Conservation (phyloP, 257 asterid genomes). For the Oldenlandia corymbosa region DNA sequence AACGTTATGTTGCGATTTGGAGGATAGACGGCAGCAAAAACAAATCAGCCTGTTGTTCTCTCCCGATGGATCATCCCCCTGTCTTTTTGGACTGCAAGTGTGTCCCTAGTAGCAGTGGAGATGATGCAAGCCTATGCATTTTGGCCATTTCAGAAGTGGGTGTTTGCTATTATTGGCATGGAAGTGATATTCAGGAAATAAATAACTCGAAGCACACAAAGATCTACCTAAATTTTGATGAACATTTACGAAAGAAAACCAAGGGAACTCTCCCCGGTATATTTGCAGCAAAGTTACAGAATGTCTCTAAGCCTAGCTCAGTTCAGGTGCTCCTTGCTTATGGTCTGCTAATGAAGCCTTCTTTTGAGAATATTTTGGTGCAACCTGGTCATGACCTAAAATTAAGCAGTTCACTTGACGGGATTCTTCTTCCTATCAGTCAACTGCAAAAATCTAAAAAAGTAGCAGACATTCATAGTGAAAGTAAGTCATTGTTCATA, state of each 20-base stretch:
- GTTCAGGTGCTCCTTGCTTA: conserved; percentile 66
- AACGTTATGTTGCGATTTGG: conserved; percentile 80
- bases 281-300: conserved; percentile 78
- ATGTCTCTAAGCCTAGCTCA: conserved; percentile 35
- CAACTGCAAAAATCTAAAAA: conserved; percentile 55
- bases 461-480: conserved; percentile 31
- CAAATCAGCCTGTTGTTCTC: conserved; percentile 52
- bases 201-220: conserved; percentile 63
- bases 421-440: conserved; percentile 60
- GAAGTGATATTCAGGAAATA: conserved; percentile 53
- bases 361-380: conserved; percentile 68
- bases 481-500: conserved; percentile 37
- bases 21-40: conserved; percentile 63
- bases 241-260: conserved; percentile 37
- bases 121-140: conserved; percentile 51
- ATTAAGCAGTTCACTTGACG: conserved; percentile 53
- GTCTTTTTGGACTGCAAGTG: conserved; percentile 63
- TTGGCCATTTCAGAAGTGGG: conserved; percentile 89
- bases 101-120: conserved; percentile 28
- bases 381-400: conserved; percentile 60
- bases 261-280: conserved; percentile 52
- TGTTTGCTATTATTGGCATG: conserved; percentile 85
- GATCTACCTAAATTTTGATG: conserved; percentile 48
- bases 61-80: conserved; percentile 92
- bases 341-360: conserved; percentile 75